Evolutionary conservation across 768 basidiomycete species (phyloP).

Genomic region (Hysterangium stoloniferum): DNA sequence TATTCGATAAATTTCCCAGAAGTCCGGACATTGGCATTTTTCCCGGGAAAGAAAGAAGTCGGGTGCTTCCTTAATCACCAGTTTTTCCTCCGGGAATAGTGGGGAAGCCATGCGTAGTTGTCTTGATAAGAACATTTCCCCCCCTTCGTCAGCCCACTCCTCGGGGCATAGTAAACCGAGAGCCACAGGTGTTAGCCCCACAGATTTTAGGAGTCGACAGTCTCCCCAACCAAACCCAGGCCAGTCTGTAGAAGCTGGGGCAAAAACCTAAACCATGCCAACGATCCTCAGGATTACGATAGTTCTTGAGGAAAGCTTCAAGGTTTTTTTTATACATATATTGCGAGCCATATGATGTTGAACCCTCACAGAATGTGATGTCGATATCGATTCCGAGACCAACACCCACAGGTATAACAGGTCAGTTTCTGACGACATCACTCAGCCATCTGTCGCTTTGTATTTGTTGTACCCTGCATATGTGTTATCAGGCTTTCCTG

Average conservation of each 20-base stretch:
- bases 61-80: not conserved
- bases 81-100: not conserved
- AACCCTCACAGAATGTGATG: conserved; percentile 48
- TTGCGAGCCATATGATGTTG: not conserved
- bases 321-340: conserved; percentile 32
- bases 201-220: not conserved
- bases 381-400: conserved; percentile 54
- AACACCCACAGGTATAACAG: conserved; percentile 50
- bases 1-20: too few relatives aligned
- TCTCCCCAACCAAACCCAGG: not conserved
- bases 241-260: not conserved
- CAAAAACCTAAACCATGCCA: not conserved
- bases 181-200: not conserved
- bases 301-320: conserved; percentile 74
- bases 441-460: too few relatives aligned
- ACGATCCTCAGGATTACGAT: conserved; percentile 34
- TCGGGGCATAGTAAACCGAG: conserved; percentile 5
- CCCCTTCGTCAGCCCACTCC: not conserved
- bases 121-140: not conserved
- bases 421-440: conserved; percentile 29
- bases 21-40: too few relatives aligned
- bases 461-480: conserved; percentile 78
- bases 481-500: conserved; percentile 46
- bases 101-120: not conserved
- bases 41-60: too few relatives aligned